A percentile compares a stretch with the other conserved stretches of the same genome.
These are phyloP conservation scores for Echium plantagineum DNA, from an alignment of 257 asterid genomes.

Conservation along the genomic window DNA sequence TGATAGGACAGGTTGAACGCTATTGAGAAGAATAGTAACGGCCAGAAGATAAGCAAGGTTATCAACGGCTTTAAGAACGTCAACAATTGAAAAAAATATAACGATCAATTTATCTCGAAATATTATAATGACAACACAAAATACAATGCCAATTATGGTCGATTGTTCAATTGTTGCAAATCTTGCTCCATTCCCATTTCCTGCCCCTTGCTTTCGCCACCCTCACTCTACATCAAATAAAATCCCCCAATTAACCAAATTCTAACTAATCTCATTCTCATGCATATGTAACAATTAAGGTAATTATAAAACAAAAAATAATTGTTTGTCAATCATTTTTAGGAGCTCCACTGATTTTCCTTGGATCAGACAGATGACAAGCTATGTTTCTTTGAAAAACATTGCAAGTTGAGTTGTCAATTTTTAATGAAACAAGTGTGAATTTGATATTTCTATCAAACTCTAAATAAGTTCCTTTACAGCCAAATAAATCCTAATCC, in stretches of 20 bases:
- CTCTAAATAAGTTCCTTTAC: no score
- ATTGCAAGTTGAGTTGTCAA: no score
- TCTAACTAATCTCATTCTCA: no score
- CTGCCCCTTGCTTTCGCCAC: constrained; percentile 54
- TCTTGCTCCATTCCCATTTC: constrained; percentile 41
- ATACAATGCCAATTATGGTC: constrained; percentile 28
- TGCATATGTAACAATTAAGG: no score
- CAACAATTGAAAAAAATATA: constrained; percentile 28
- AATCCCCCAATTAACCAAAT: not conserved
- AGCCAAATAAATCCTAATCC: no score
- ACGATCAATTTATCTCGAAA: constrained; percentile 25
- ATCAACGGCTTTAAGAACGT: constrained; percentile 27
- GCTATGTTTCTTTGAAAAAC: no score
- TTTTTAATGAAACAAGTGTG: no score
- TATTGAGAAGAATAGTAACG: constrained; percentile 37
- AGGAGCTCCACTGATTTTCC: no score
- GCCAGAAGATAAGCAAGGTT: constrained; percentile 29
- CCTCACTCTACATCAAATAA: constrained; percentile 27
- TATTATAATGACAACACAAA: constrained; percentile 19
- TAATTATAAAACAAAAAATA: no score
- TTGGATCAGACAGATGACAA: no score
- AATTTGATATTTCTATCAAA: no score
- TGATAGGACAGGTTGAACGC: constrained; percentile 50
- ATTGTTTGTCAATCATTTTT: no score
- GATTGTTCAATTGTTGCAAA: constrained; percentile 43